Base-by-base conservation (phyloP, 192 early-diverging fungal genomes). In the Mortierella hygrophila region DNA sequence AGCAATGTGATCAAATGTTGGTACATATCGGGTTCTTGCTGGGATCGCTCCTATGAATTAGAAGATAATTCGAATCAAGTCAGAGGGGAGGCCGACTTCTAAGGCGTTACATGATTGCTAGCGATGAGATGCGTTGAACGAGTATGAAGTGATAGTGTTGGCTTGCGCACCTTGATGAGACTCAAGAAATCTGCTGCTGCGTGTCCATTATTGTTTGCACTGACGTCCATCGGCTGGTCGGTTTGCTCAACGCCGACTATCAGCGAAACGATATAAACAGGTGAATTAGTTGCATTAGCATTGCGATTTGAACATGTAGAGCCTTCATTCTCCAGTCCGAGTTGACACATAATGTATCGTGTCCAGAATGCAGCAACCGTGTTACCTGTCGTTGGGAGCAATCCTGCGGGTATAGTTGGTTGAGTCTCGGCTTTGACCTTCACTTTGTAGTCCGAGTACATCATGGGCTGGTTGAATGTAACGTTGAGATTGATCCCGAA, bases 391-490 rank as follows among this genome's bases (percentile, higher is more conserved):
- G 75, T 57, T 44, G 69, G 54, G 9, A 60, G 5, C 26, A 65
- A 65, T 52, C 32, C 74, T 55, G 74, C 26, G 74, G 52, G 74
- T 75, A 75, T 55, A 75, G 74, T 75, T 75, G 52, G 55, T 52
- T 65, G 60, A 52, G 49, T 52, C 49, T 52, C 18, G 3, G 60
- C 60, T 32, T 65, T 65, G 29, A 29, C 26, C 60, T 32, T 65
- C 2, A 65, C 60, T 65, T 85, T 80, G 78, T 85, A 85, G 13
- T 85, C 83, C 65, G 83, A 85, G 55, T 85, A 85, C 83, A 85
- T 85, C 83, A 85, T 85, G 9, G 83, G 83, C 83, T 85, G 68
- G 29, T 65, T 65, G 26, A 32, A 32, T 35, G 60, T 65, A 13
- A 9, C 60, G 60, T 65, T 65, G 29, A 15, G 3, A 10, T 65